Evolutionary conservation across 331 rosid species (phyloP), one percentile per base, ranked within the genome.

Genomic region (Malus hybrid): DNA sequence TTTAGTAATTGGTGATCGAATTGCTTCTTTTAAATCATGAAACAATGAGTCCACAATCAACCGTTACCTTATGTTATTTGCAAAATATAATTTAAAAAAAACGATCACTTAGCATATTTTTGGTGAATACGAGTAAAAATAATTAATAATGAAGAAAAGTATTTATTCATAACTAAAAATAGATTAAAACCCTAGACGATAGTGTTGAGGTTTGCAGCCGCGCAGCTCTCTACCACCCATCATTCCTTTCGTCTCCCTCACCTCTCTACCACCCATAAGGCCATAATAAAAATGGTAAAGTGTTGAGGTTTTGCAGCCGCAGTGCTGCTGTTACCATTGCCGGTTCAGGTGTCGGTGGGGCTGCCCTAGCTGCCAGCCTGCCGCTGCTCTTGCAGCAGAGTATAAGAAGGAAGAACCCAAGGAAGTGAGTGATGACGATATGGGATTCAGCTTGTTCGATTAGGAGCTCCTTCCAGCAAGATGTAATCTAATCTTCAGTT

Each of bases 391-490:
- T 4, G 58, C 77, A 3, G 73, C 78, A 16, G 80, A 84, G 39
- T 77, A 84, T 69, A 78, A 81, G 83, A 81, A 78, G 88, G 93
- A 86, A 64, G 97, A 91, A 24, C 77, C 94, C 9, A 74, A 86
- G 80, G 94, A 91, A 80, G 97, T 87, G 75, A 89, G 94, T 65
- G 97, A 91, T 0, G 92, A 89, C 0, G 94, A 91, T 32, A 80
- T 91, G 94, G 94, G 92, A 34, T 86, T 91, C 75, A 65, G 88
- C 81, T 78, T 87, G 83, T 91, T 91, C 5, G 94, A 91, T 66
- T 91, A 89, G 87, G 78, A 26, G 26, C 19, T 60, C 26, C 55
- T 74, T 30, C 22, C 33, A 32, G 18, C 66, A 26, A 26, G 63
- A 28, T 63, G 19, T 29, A 29, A 6, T 42, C 5, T 18, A 16